Percentiles rank a stretch among this genome's conserved stretches.
Conservation (phyloP, 2,329 filamentous ascomycete species). For the Claviceps cyperi region DNA sequence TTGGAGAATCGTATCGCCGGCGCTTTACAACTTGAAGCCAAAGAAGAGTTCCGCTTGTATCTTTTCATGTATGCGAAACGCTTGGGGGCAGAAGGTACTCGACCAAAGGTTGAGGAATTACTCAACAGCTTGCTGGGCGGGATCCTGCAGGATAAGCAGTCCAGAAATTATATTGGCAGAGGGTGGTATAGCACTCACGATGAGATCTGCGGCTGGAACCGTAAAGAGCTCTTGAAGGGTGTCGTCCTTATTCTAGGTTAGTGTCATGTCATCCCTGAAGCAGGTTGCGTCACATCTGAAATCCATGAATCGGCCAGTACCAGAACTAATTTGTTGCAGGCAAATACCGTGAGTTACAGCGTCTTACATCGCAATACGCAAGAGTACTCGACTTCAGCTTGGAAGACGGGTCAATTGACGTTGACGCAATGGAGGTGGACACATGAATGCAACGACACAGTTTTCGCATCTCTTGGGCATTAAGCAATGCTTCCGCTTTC, state of each 20-base stretch:
- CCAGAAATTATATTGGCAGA: slow-evolving; percentile 28
- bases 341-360: slow-evolving; percentile 88
- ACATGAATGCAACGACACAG: slow-evolving; percentile 9
- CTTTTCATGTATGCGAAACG: slow-evolving; percentile 98
- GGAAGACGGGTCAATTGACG: slow-evolving; percentile 29
- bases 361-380: slow-evolving; percentile 89
- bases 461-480: not conserved
- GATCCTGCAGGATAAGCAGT: slow-evolving; percentile 43
- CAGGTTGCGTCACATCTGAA: not conserved
- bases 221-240: slow-evolving; percentile 74
- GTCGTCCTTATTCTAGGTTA: slow-evolving; percentile 86
- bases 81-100: slow-evolving; percentile 75
- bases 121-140: slow-evolving; percentile 69
- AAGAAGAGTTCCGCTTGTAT: slow-evolving; percentile 87
- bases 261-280: slow-evolving; percentile 20
- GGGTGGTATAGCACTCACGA: slow-evolving; percentile 55
- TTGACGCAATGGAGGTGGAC: slow-evolving; percentile 29
- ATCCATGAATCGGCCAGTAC: slow-evolving; percentile 11
- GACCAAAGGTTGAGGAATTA: slow-evolving; percentile 84
- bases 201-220: slow-evolving; percentile 79
- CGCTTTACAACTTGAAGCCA: slow-evolving; percentile 67
- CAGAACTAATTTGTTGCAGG: slow-evolving; percentile 35
- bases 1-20: slow-evolving; percentile 89
- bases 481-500: not conserved
- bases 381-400: slow-evolving; percentile 54